These are phyloP conservation scores for Rosa lucieae DNA, from an alignment of 306 rosid species.

Conservation along the genomic window DNA sequence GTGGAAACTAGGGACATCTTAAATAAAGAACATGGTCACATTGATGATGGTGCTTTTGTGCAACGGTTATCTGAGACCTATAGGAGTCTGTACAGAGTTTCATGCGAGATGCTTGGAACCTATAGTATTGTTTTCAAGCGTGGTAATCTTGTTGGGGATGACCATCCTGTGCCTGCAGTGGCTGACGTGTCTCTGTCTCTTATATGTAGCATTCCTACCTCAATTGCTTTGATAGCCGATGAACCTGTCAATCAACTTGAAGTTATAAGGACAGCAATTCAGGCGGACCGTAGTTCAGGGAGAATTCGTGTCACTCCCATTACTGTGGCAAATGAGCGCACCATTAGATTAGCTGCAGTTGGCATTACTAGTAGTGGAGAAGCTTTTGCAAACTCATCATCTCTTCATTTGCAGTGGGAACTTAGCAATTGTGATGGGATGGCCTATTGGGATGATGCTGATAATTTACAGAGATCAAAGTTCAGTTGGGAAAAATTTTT, in stretches of 20 bases:
- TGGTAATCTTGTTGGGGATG: conserved; percentile 89
- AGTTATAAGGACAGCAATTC: conserved; percentile 58
- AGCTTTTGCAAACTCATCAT: conserved; percentile 89
- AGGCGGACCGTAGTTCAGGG: conserved; percentile 61
- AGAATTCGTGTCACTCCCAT: conserved; percentile 52
- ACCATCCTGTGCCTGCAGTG: conserved; percentile 75
- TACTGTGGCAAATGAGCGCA: conserved; percentile 85
- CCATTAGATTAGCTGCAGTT: conserved; percentile 73
- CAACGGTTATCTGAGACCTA: conserved; percentile 48
- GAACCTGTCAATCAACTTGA: conserved; percentile 64
- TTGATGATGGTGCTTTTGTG: conserved; percentile 53
- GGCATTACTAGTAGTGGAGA: conserved; percentile 68
- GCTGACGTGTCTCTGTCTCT: conserved; percentile 54
- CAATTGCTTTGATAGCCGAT: conserved; percentile 75
- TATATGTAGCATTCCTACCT: conserved; percentile 64
- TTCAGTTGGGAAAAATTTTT: conserved; percentile 77
- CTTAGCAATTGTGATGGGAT: conserved; percentile 69
- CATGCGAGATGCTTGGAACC: conserved; percentile 65
- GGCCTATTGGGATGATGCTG: conserved; percentile 68
- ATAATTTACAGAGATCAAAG: conserved; percentile 41
- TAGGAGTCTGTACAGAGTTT: conserved; percentile 60
- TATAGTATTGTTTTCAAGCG: conserved; percentile 67
- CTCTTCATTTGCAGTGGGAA: conserved; percentile 81
- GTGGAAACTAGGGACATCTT: conserved; percentile 47
- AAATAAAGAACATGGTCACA: conserved; percentile 42